Evolutionary conservation across 2,329 filamentous ascomycete species (phyloP).

Genomic region (Zymoseptoria brevis): DNA sequence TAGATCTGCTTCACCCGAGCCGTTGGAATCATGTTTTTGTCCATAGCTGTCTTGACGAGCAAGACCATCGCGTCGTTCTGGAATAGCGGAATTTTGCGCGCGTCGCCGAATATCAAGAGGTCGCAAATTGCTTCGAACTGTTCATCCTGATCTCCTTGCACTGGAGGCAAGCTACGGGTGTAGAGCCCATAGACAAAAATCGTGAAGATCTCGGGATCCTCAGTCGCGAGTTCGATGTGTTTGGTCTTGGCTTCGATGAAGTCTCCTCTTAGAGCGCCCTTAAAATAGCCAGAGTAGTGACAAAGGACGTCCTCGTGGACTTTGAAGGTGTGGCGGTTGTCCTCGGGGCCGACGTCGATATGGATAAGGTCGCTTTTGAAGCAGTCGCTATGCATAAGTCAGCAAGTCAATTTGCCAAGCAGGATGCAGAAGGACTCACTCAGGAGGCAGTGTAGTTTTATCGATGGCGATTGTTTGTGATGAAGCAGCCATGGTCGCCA

Average conservation of each 20-base stretch:
- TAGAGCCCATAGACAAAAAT: constrained; percentile 10
- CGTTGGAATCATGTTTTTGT: too few species aligned
- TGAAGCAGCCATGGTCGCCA: neutral
- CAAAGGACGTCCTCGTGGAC: neutral
- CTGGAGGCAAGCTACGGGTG: too few species aligned
- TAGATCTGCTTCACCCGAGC: too few species aligned
- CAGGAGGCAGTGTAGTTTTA: neutral
- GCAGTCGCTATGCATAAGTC: neutral
- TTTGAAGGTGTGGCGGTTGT: neutral
- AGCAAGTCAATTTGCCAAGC: neutral
- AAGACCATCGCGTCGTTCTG: too few species aligned
- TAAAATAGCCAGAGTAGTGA: neutral
- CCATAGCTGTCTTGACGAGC: too few species aligned
- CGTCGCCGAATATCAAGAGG: neutral
- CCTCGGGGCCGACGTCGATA: neutral
- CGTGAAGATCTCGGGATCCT: constrained; percentile 6
- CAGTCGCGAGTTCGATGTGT: neutral
- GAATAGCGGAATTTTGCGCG: neutral
- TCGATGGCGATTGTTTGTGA: neutral
- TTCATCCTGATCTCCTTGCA: too few species aligned
- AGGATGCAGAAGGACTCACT: neutral
- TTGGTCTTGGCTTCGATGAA: neutral
- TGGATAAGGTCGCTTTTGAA: neutral
- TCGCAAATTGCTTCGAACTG: too few species aligned
- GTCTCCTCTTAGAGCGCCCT: neutral